Percentiles rank a stretch among this genome's conserved stretches.
Evolutionary conservation across 805 yeast species (phyloP).

Genomic region (Metahyphopichia silvanorum): DNA sequence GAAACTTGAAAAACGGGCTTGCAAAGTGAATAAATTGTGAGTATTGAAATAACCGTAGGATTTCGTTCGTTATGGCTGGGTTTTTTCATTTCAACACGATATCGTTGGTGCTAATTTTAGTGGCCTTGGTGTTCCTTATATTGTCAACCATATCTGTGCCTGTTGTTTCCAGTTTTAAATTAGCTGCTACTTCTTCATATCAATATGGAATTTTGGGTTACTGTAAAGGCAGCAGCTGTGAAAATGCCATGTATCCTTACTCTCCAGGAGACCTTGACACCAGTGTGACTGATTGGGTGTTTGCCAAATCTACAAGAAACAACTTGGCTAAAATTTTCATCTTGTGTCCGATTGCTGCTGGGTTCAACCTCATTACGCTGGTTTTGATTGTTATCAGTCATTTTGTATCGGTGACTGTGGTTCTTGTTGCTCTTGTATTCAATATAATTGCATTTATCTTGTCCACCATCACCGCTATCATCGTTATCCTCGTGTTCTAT

Average conservation of each 20-base stretch:
- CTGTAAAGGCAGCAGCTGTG: constrained; percentile 45
- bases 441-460: constrained; percentile 50
- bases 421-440: constrained; percentile 42
- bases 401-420: constrained; percentile 17
- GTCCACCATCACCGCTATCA: constrained; percentile 53
- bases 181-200: constrained; percentile 45
- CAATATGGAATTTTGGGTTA: constrained; percentile 68
- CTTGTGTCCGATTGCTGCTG: constrained; percentile 65
- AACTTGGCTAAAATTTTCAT: constrained; percentile 54
- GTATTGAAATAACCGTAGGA: no score
- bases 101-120: constrained; percentile 36
- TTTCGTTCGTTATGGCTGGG: not conserved
- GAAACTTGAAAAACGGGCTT: no score
- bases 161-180: constrained; percentile 42
- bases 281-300: constrained; percentile 43
- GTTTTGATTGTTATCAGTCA: constrained; percentile 21
- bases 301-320: constrained; percentile 44
- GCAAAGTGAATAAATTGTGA: no score
- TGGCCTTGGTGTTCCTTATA: constrained; percentile 60
- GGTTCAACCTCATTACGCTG: constrained; percentile 45
- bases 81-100: constrained; percentile 11
- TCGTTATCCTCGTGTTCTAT: constrained; percentile 54
- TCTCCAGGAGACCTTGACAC: constrained; percentile 25
- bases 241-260: constrained; percentile 46
- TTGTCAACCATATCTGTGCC: constrained; percentile 64